Conservation (phyloP, 805 yeast species). For the Barnettozyma californica region DNA sequence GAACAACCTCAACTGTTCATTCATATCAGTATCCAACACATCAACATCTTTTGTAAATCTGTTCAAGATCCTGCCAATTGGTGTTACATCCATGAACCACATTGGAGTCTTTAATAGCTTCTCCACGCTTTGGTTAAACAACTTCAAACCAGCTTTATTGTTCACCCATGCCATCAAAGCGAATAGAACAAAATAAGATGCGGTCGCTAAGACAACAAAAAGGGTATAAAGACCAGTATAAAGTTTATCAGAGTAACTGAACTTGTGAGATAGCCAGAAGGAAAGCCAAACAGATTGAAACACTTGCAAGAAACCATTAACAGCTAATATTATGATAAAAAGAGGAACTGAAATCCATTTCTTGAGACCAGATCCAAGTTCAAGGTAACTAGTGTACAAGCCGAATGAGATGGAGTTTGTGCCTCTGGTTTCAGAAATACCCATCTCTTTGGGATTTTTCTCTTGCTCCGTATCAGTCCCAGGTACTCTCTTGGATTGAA, state of each 20-base stretch:
- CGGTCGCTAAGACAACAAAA: slow-evolving; percentile 44
- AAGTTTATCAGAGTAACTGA: slow-evolving; percentile 37
- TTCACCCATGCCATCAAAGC: slow-evolving; percentile 51
- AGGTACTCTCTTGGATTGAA: slow-evolving; percentile 15
- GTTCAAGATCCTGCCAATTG: slow-evolving; percentile 78
- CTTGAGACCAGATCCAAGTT: slow-evolving; percentile 42
- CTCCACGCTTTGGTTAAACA: slow-evolving; percentile 54
- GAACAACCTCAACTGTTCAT: slow-evolving; percentile 61
- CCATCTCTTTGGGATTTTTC: not conserved
- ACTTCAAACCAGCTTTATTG: slow-evolving; percentile 46
- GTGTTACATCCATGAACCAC: slow-evolving; percentile 80
- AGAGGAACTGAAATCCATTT: slow-evolving; percentile 27
- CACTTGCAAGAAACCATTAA: slow-evolving; percentile 45
- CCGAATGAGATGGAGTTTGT: slow-evolving; percentile 14
- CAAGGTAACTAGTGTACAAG: slow-evolving; percentile 38
- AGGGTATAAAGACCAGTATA: slow-evolving; percentile 65
- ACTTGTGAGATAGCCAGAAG: slow-evolving; percentile 63
- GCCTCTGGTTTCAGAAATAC: slow-evolving; percentile 15
- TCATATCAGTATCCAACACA: slow-evolving; percentile 70
- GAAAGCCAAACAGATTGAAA: slow-evolving; percentile 72
- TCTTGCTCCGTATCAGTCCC: not conserved
- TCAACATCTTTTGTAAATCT: slow-evolving; percentile 86
- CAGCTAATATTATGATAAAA: slow-evolving; percentile 18
- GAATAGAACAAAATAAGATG: slow-evolving; percentile 43
- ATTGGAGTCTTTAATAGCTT: slow-evolving; percentile 68